phyloP scores from a whole-genome alignment of 441 rosid species.

The Omphalea diandra region DNA sequence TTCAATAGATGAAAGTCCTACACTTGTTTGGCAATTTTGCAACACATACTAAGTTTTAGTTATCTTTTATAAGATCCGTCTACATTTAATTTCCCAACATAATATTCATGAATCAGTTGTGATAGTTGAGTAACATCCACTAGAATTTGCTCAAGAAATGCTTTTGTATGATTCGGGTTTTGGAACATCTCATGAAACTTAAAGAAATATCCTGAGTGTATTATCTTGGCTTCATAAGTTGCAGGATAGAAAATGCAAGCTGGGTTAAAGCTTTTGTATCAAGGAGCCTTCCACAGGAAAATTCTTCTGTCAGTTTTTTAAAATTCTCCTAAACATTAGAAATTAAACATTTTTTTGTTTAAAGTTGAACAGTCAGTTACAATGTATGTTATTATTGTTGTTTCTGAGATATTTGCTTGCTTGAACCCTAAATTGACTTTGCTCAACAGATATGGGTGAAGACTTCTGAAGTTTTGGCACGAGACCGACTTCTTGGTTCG shows the following conservation, averaged over 20 bases:
- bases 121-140: neutral
- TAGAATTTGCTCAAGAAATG: neutral
- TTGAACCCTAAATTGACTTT: neutral
- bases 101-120: neutral
- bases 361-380: neutral
- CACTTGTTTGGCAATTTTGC: neutral
- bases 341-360: neutral
- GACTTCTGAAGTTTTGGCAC: constrained; percentile 84
- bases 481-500: constrained; percentile 91
- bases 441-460: constrained; percentile 81
- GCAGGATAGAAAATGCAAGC: neutral
- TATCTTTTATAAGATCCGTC: too few relatives aligned
- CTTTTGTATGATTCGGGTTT: neutral
- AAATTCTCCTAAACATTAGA: neutral
- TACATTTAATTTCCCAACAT: too few relatives aligned
- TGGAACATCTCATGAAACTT: neutral
- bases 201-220: neutral
- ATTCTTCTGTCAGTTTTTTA: neutral
- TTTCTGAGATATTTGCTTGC: neutral
- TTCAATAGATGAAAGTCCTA: neutral
- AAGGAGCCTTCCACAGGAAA: neutral
- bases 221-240: neutral
- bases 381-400: neutral
- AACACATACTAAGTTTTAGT: too few relatives aligned
- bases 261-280: neutral